Evolutionary conservation across 805 yeast genomes (phyloP).

Genomic region (Torulaspora indica): DNA sequence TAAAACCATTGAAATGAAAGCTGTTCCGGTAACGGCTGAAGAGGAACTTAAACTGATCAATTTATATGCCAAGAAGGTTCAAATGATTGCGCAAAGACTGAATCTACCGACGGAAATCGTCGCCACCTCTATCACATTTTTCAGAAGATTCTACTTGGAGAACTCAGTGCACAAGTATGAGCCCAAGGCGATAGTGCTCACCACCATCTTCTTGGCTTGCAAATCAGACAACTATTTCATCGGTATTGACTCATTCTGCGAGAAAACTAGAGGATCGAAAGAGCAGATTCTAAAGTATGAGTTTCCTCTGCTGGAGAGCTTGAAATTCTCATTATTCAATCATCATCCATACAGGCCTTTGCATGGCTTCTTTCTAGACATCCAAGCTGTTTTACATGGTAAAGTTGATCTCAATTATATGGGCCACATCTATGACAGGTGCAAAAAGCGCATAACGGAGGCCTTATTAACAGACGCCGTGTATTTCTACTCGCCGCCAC

Average conservation of each 20-base stretch:
- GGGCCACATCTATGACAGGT: constrained; percentile 65
- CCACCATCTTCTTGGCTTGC: constrained; percentile 85
- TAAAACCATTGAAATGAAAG: constrained; percentile 27
- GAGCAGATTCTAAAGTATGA: constrained; percentile 72
- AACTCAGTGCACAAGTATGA: constrained; percentile 83
- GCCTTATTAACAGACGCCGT: constrained; percentile 71
- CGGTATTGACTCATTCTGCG: constrained; percentile 73
- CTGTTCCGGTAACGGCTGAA: constrained; percentile 49
- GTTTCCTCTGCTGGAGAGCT: constrained; percentile 64
- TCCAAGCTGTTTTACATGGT: constrained; percentile 55
- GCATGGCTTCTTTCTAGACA: constrained; percentile 92
- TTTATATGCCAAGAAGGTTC: constrained; percentile 68
- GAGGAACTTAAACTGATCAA: constrained; percentile 69
- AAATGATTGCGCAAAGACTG: constrained; percentile 64
- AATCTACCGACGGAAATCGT: constrained; percentile 83
- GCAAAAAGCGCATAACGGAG: constrained; percentile 60
- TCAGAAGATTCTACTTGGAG: constrained; percentile 71
- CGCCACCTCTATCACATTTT: constrained; percentile 80
- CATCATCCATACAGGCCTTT: constrained; percentile 87
- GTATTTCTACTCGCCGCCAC: constrained; percentile 87
- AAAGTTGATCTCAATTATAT: constrained; percentile 50
- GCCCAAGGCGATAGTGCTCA: constrained; percentile 75
- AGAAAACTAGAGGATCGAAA: constrained; percentile 62
- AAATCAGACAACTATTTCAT: constrained; percentile 90
- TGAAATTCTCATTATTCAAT: constrained; percentile 73